Base-by-base conservation (phyloP, 768 basidiomycete genomes). In the Tubosaeta sp. region DNA sequence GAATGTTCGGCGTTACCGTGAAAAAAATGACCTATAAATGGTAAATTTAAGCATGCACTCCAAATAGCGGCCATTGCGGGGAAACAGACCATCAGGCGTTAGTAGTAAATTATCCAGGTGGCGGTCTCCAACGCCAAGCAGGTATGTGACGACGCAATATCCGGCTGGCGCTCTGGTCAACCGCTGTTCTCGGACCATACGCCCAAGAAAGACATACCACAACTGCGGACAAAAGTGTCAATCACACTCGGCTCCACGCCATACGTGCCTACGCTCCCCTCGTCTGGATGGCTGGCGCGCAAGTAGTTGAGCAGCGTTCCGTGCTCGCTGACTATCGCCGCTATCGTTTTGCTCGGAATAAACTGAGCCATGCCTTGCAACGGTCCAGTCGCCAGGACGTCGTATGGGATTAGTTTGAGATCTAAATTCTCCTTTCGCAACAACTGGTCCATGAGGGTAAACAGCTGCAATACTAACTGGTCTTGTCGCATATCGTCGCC, bases 401-500 rank as follows among this genome's bases (percentile, higher is more conserved):
- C 84, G 61, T 96, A 97, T 6, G 93, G 90, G 52, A 81, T 92
- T 49, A 99, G 66, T 64, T 92, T 90, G 51, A 98, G 73, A 64
- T 98, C 96, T 46, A 99, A 68, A 65, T 96, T 96, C 73, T 98
- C 96, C 70, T 94, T 95, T 51, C 93, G 75, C 54, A 98, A 71
- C 22, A 99, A 69, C 43, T 89, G 79, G 65, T 99, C 94, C 96
- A 99, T 99, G 24, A 99, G 81, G 14, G 94, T 96, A 69, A 99
- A 94, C n/a, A 98, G 77, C 68, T 99, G 96, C 44, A 98, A 87
- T 24, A 98, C 94, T 32, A 99, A 82, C 67, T 99, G 96, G 65
- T 99, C 96, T 68, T 99, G 96, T 19, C 96, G 85, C 78, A 98
- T 87, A 64, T 99, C 96, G 64, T 98, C 96, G 13, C 96, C 96